A percentile compares a stretch with the other conserved stretches of the same genome.
These are phyloP conservation scores for Ophiosphaerella narmari DNA, from an alignment of 2,329 filamentous ascomycete species.

Conservation along the genomic window DNA sequence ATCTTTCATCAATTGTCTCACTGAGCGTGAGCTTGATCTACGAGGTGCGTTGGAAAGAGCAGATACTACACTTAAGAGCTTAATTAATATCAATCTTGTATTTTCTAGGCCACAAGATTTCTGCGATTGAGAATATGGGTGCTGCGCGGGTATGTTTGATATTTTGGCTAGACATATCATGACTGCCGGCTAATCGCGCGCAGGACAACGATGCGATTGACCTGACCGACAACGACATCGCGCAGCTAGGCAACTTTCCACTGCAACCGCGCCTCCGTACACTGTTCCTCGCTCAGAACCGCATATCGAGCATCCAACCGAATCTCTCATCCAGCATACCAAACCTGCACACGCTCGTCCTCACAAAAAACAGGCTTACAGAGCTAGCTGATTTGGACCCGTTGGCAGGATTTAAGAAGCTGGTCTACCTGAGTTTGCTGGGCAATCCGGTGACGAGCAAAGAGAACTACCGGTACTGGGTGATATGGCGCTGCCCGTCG, in stretches of 20 bases:
- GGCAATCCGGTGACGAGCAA: slow-evolving; percentile 92
- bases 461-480: slow-evolving; percentile 93
- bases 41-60: slow-evolving; percentile 98
- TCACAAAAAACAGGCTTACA: slow-evolving; percentile 79
- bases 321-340: slow-evolving; percentile 76
- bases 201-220: slow-evolving; percentile 97
- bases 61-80: slow-evolving; percentile 93
- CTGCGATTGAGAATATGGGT: slow-evolving; percentile 95
- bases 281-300: slow-evolving; percentile 87
- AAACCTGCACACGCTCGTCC: slow-evolving; percentile 78
- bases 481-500: slow-evolving; percentile 82
- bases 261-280: slow-evolving; percentile 86
- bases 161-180: background rate
- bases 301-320: slow-evolving; percentile 79
- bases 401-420: slow-evolving; percentile 67
- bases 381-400: slow-evolving; percentile 89
- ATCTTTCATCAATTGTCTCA: slow-evolving; percentile 97
- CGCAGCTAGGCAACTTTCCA: slow-evolving; percentile 87
- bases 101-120: slow-evolving; percentile 92
- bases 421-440: slow-evolving; percentile 80
- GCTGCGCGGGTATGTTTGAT: slow-evolving; percentile 76
- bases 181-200: background rate
- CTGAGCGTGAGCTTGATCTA: slow-evolving; percentile 98
- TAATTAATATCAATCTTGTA: slow-evolving; percentile 76
- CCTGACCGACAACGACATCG: slow-evolving; percentile 97